A percentile compares a stretch with the other conserved stretches of the same genome.
Conservation (phyloP, 805 yeast species). For the Yarrowia divulgata region DNA sequence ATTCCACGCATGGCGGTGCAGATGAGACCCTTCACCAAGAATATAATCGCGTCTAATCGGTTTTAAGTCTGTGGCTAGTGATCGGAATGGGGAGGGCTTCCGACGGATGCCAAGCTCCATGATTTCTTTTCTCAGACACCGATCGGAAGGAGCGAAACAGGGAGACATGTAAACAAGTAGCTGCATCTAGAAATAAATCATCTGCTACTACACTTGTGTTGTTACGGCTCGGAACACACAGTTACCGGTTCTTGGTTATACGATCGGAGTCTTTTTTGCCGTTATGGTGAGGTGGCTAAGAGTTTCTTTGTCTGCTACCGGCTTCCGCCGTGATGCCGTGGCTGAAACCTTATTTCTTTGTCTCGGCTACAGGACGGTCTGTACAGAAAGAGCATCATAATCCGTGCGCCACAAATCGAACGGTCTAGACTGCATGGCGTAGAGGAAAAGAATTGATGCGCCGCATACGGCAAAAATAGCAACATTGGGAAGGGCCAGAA, state of each 20-base stretch:
- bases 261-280: constrained; percentile 11
- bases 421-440: constrained; percentile 30
- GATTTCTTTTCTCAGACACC: constrained; percentile 2
- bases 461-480: constrained; percentile 32
- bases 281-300: constrained; percentile 18
- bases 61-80: constrained; percentile 37
- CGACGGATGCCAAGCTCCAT: background rate
- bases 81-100: constrained; percentile 8
- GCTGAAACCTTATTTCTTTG: constrained; percentile 20
- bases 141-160: background rate
- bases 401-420: constrained; percentile 32
- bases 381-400: constrained; percentile 6
- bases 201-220: background rate
- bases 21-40: constrained; percentile 36
- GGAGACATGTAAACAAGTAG: background rate
- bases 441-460: background rate
- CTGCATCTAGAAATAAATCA: background rate
- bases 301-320: background rate
- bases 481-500: background rate
- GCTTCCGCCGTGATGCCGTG: constrained; percentile 28
- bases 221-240: too few species aligned
- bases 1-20: constrained; percentile 37
- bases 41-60: constrained; percentile 35
- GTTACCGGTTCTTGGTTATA: background rate
- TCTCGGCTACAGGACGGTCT: constrained; percentile 8